phyloP scores from a whole-genome alignment of 306 rosid species.

The Adenanthera pavonina region DNA sequence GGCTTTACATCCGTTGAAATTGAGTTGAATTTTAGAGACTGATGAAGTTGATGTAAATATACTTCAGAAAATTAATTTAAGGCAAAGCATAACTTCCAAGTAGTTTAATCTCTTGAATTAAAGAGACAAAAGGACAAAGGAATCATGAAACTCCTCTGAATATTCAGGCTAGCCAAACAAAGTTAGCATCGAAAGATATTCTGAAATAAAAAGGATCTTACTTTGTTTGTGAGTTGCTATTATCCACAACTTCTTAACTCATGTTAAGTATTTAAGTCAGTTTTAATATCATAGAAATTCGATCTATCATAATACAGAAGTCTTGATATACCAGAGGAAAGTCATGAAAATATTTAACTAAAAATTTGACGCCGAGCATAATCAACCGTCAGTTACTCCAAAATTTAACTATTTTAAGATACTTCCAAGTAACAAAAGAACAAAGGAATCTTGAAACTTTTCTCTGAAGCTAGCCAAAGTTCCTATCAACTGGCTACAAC shows the following conservation, averaged over 20 bases:
- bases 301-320: background rate
- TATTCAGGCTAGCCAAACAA: background rate
- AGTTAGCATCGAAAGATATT: background rate
- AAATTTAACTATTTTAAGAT: background rate
- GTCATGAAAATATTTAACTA: background rate
- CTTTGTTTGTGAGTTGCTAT: background rate
- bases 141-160: background rate
- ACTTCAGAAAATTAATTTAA: background rate
- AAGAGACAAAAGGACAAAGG: background rate
- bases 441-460: constrained; percentile 22
- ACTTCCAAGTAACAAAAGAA: constrained; percentile 25
- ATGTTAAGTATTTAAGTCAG: background rate
- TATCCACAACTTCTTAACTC: background rate
- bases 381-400: background rate
- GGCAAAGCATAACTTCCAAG: background rate
- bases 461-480: constrained; percentile 27
- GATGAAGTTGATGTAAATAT: background rate
- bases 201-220: background rate
- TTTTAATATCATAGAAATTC: background rate
- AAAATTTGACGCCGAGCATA: background rate
- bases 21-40: background rate
- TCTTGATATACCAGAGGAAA: background rate
- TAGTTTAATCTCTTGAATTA: background rate
- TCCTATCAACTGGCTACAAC: background rate
- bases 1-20: background rate